Evolutionary conservation across 805 yeast genomes (phyloP).

Genomic region (Candida ipomoeae): DNA sequence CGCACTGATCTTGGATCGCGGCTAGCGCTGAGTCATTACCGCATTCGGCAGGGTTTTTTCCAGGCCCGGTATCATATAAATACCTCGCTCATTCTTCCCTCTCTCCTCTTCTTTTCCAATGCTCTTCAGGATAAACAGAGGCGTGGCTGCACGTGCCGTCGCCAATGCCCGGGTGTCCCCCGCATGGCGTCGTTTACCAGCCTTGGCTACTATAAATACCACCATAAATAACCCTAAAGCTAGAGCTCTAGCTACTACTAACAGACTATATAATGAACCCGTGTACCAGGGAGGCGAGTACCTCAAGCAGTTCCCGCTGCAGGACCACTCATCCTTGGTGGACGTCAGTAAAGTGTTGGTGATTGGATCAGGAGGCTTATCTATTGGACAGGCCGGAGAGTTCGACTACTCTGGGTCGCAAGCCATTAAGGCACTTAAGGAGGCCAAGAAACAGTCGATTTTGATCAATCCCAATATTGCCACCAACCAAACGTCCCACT

Average conservation of each 20-base stretch:
- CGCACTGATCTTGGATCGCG: slow-evolving; percentile 21
- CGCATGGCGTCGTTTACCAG: background rate
- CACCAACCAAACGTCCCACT: slow-evolving; percentile 93
- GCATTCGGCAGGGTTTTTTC: slow-evolving; percentile 18
- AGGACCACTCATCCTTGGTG: slow-evolving; percentile 62
- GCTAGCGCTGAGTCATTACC: slow-evolving; percentile 25
- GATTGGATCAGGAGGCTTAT: slow-evolving; percentile 95
- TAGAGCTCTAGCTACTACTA: slow-evolving; percentile 2
- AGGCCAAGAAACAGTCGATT: slow-evolving; percentile 80
- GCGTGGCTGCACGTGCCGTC: slow-evolving; percentile 6
- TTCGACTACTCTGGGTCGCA: slow-evolving; percentile 97
- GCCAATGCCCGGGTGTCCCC: background rate
- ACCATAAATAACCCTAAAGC: background rate
- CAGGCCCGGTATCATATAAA: slow-evolving; percentile 11
- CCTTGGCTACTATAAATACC: background rate
- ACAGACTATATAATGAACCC: slow-evolving; percentile 14
- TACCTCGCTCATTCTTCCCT: slow-evolving; percentile 3
- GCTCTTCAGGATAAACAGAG: slow-evolving; percentile 10
- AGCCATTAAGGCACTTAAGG: slow-evolving; percentile 92
- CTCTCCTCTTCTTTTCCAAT: slow-evolving; percentile 3
- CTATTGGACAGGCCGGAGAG: slow-evolving; percentile 98
- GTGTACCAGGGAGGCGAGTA: slow-evolving; percentile 63
- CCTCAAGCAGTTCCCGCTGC: slow-evolving; percentile 52
- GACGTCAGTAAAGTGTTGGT: slow-evolving; percentile 85
- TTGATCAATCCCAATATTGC: slow-evolving; percentile 95